phyloP scores from a whole-genome alignment of 1,139 yeast genomes.

The Suhomyces anneliseae region DNA sequence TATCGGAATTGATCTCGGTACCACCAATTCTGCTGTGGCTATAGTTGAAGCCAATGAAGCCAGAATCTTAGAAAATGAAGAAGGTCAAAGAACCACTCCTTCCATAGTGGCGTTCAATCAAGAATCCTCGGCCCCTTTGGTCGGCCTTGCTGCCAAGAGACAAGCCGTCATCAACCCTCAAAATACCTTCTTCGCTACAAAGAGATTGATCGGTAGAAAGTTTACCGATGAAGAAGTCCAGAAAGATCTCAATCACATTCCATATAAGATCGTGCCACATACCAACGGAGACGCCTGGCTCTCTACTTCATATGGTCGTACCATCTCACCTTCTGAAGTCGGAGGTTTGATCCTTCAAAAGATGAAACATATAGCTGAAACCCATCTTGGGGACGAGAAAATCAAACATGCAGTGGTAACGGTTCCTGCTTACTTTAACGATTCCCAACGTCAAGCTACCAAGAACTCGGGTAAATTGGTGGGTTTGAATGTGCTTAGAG shows the following conservation, averaged over 20 bases:
- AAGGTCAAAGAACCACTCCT: conserved; percentile 72
- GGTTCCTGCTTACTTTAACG: conserved; percentile 80
- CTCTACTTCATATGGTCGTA: conserved; percentile 34
- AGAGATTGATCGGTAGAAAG: conserved; percentile 69
- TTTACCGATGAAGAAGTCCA: conserved; percentile 65
- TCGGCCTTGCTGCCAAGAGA: conserved; percentile 66
- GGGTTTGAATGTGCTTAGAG: conserved; percentile 67
- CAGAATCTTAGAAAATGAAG: conserved; percentile 62
- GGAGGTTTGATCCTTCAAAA: conserved; percentile 52
- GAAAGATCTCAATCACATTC: conserved; percentile 53
- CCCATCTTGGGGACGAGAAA: conserved; percentile 33
- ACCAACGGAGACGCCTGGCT: conserved; percentile 67
- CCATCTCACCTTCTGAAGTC: conserved; percentile 56
- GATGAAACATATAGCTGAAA: conserved; percentile 59
- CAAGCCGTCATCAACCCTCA: conserved; percentile 65
- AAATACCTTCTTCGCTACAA: conserved; percentile 74
- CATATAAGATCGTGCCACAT: conserved; percentile 55
- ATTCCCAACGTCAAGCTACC: conserved; percentile 77
- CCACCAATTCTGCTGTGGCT: conserved; percentile 83
- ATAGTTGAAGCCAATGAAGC: conserved; percentile 53
- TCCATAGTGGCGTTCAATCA: conserved; percentile 62
- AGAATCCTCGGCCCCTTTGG: conserved; percentile 37
- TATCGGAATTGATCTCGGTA: conserved; percentile 77
- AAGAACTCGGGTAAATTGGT: conserved; percentile 67
- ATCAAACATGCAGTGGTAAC: conserved; percentile 70